Base-by-base conservation (phyloP, 2,329 filamentous ascomycete genomes). In the Cytospora paraplurivora region DNA sequence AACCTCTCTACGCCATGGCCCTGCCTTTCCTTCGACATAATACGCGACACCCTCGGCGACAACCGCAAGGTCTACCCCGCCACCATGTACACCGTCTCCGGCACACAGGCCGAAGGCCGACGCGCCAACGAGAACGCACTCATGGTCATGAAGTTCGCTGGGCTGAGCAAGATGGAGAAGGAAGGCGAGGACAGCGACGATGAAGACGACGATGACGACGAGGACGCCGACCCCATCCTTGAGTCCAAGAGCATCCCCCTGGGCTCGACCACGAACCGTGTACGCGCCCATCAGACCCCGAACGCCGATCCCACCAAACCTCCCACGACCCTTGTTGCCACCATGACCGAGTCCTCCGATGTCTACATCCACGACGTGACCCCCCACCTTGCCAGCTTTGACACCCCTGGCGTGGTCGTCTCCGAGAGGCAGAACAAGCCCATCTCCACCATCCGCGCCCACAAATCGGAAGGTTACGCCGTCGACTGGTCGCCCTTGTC, bases 111-210 rank as follows among this genome's bases (percentile, higher is more conserved):
- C 47, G 93, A 94, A 71, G 81, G 79, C 64, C 81, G 82, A 56
- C 85, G 88, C 69, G 83, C 89, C 56, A 89, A 88, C 75, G 95
- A 99, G 73, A 99, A 99, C 76, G 88, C 96, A 77, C 81, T 99
- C 72, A 89, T 98, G 87, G 88, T 98, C 47, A 92, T 97, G 86
- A 98, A 98, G 80, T 88, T 99, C 75, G 97, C 93, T 73, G 91
- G 93, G 17, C 81, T 99, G 67, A 92, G 91, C 73, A 89, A 88
- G 73, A 97, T 95, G 88, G 91, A 96, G 72, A 84, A 85, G 65
- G 84, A 81, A 37, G 79, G 82, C 27, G 88, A 89, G 53, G 88
- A 90, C 17, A 87, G 89, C 19, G 84, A 85, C 56, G 86, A 87
- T 35, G 89, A 91, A 50, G 89, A 90, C 56, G 86, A 85, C 15